Base-by-base conservation (phyloP, 768 basidiomycete species). In the Hortiboletus campestris region DNA sequence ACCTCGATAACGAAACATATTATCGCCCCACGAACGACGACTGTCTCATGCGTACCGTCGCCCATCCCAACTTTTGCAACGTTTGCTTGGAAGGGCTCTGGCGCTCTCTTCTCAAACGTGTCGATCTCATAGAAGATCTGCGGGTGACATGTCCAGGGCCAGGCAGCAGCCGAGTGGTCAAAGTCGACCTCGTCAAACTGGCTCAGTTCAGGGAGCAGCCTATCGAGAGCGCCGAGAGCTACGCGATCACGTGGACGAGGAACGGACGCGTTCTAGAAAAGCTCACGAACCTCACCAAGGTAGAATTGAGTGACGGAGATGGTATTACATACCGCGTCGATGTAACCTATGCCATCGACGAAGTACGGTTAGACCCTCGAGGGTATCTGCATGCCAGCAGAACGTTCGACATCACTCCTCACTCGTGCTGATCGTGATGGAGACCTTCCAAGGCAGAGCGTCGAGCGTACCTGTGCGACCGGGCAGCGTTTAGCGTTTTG, bases 1-100 rank as follows among this genome's bases (percentile, higher is more conserved):
- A 84, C 34, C 67, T 74, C 38, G 50, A 68, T 50, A 89, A 91
- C 62, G 67, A 69, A 49, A 90, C 86, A 0, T 79, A 81, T 4
- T 91, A 87, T 70, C 81, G 90, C n/a, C 90, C 90, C 4, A 91
- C 89, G 3, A 89, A 90, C 59, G 84, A 89, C 56, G 86, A 84
- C 67, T 91, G 90, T 66, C 81, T 91, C 45, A 91, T 92, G 90
- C 87, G 90, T 40, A 73, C 74, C 50, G 84, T 89, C 40, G 83
- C 80, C 29, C 77, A 80, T 0, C 84, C 88, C 51, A 81, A 86
- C 64, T 88, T 91, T 66, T 91, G 90, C 76, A 82, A 76, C 59
- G 84, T 82, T 48, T 92, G 90, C 64, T 63, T 80, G 14, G 90
- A 91, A 59, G 87, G 80, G 6, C 81, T 91, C 32, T 91, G 90